Evolutionary conservation across 371 early-diverging fungal genomes (phyloP), one percentile per base, ranked within the genome.

Genomic region (Choanephora cucurbitarum): DNA sequence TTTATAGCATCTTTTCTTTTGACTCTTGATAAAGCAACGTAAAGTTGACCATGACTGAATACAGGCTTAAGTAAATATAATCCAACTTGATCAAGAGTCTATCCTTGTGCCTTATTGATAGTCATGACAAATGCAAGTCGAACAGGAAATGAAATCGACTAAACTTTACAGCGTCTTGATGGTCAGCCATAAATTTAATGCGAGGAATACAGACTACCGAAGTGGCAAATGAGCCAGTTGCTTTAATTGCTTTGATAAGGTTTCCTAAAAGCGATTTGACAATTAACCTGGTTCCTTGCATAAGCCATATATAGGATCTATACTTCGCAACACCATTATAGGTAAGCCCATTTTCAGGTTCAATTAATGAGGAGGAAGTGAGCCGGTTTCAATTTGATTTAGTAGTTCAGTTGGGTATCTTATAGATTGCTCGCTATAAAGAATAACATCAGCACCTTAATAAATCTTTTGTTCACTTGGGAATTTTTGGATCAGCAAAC

Each of bases 31-130:
- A 51, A 22, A 0, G 51, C 58, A 7, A 57, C 50, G 24, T 57
- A 57, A 6, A 57, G 33, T 9, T 39, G 48, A 0, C 54, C 54
- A 42, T 60, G 60, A 0, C 17, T 31, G 32, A 60, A 60, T 5
- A 48, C 44, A 6, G 49, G 49, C 1, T 23, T 15, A 0, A 49
- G 53, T 11, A 54, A 28, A 21, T 60, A 60, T 7, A 60, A 17
- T 21, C 51, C 55, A 39, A 55, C 46, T 19, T 46, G 41, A 33
- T 55, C 37, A 28, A 55, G 34, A 19, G 46, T 55, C 34, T 46
- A 18, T 5, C 23, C 46, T 49, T 34, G 50, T 1, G 50, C 32
- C 21, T 37, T 50, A 22, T 50, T 50, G 22, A 50, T 50, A 3
- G 50, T 50, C 50, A 50, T 50, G 19, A 10, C 32, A 15, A 50